Conservation (phyloP, 1,284 basidiomycete genomes). For the Trichosporon coremiiforme region DNA sequence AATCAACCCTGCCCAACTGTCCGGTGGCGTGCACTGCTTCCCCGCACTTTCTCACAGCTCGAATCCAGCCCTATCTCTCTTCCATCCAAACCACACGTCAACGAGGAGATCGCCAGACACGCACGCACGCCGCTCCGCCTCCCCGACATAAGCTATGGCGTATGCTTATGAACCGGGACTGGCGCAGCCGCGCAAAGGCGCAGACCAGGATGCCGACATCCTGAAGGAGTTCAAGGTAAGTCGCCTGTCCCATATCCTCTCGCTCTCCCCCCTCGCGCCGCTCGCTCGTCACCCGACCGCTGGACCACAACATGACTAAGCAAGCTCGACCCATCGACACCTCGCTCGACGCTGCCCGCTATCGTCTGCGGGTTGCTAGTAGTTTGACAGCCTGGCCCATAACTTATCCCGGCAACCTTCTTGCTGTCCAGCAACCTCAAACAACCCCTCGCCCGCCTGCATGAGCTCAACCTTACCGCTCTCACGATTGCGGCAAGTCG, state of each 20-base stretch:
- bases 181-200: slow-evolving; percentile 31
- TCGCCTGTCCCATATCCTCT: slow-evolving; percentile 19
- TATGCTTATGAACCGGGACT: slow-evolving; percentile 35
- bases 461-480: not conserved
- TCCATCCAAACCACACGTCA: not conserved
- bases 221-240: slow-evolving; percentile 41
- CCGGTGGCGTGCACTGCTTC: slow-evolving; percentile 10
- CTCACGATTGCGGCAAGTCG: not conserved
- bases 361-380: no score
- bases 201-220: slow-evolving; percentile 37
- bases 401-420: no score
- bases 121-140: no score
- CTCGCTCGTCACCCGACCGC: not conserved
- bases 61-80: not conserved
- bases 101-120: not conserved
- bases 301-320: not conserved
- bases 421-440: no score
- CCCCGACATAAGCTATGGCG: slow-evolving; percentile 37
- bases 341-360: no score
- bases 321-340: no score
- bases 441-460: not conserved
- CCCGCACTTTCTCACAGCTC: slow-evolving; percentile 9
- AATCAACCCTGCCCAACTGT: not conserved
- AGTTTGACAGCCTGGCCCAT: no score
- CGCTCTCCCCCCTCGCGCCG: not conserved